Base-by-base conservation (phyloP, 2,329 filamentous ascomycete species). In the Cladosporium sp. region DNA sequence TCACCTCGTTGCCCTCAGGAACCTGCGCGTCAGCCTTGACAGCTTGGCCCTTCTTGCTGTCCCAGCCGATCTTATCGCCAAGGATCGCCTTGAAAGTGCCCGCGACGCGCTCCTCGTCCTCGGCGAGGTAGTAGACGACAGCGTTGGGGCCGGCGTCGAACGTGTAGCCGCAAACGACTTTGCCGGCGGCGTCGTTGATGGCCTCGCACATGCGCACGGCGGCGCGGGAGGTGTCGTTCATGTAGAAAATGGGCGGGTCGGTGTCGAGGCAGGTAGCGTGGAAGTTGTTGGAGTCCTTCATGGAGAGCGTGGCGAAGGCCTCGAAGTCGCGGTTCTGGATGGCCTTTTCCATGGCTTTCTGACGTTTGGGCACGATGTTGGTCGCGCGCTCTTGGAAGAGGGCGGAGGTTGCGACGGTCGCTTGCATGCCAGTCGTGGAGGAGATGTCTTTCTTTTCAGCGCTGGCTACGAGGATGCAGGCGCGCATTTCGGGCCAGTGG, bases 91-190 rank as follows among this genome's bases (percentile, higher is more conserved):
- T 87, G 71, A 99, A 87, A 1, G 84, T 80, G 7, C 90, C 91
- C 0, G 90, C 82, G 3, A 97, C 85, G 3, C 79, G 70, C 37
- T 79, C 78, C 56, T 84, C 79, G 60, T 95, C 81, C 75, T 91
- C 79, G 66, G 91, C 87, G 36, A 91, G 80, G 66, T 95, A 97
- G 77, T 99, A 99, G 44, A 99, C 83, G 44, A 99, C 95, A 36
- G 90, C 90, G 72, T 99, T 99, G 49, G 93, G 93, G 47, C 93
- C 93, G 0, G 93, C 93, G 66, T 99, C 93, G 64, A 97, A 99
- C 0, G 93, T 99, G 70, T 99, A 99, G 3, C 93, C 93, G 3
- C 89, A 90, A 15, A 97, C 80, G 0, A 81, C 84, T 72, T 83
- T 85, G 48, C 89, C 90, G 4, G 87, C 89, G 19, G 80, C 79